Evolutionary conservation across 306 rosid genomes (phyloP).

Genomic region (Hylodesmum podocarpum): DNA sequence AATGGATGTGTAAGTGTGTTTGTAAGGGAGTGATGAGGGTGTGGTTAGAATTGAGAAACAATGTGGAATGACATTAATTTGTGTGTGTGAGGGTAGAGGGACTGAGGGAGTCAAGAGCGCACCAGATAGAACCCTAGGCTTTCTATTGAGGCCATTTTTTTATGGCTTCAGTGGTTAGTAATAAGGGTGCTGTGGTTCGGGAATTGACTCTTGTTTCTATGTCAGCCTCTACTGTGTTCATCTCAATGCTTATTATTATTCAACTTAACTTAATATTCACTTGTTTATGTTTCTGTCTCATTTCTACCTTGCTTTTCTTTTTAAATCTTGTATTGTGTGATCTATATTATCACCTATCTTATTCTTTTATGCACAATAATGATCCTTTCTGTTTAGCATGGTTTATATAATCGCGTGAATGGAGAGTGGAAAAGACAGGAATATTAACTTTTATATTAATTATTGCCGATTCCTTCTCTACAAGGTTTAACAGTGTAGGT

Average conservation of each 20-base stretch:
- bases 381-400: too few relatives aligned
- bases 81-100: conserved; percentile 37
- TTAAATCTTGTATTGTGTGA: background rate
- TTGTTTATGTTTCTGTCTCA: background rate
- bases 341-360: background rate
- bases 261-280: conserved; percentile 10
- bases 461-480: too few relatives aligned
- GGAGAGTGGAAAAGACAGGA: too few relatives aligned
- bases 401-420: too few relatives aligned
- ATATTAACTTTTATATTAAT: too few relatives aligned
- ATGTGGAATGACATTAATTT: conserved; percentile 2
- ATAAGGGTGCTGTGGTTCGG: conserved; percentile 97
- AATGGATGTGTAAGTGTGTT: conserved; percentile 6
- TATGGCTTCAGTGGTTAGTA: conserved; percentile 17
- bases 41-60: conserved; percentile 12
- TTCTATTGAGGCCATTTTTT: conserved; percentile 35
- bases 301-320: background rate
- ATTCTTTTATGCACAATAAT: background rate
- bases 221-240: conserved; percentile 37
- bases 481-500: too few relatives aligned
- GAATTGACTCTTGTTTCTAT: conserved; percentile 93
- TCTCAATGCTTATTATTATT: conserved; percentile 27
- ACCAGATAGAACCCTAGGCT: conserved; percentile 76
- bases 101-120: conserved; percentile 99
- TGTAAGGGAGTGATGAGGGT: conserved; percentile 22